These are phyloP conservation scores for Alternaria conjuncta DNA, from an alignment of 2,329 filamentous ascomycete genomes.

Conservation along the genomic window DNA sequence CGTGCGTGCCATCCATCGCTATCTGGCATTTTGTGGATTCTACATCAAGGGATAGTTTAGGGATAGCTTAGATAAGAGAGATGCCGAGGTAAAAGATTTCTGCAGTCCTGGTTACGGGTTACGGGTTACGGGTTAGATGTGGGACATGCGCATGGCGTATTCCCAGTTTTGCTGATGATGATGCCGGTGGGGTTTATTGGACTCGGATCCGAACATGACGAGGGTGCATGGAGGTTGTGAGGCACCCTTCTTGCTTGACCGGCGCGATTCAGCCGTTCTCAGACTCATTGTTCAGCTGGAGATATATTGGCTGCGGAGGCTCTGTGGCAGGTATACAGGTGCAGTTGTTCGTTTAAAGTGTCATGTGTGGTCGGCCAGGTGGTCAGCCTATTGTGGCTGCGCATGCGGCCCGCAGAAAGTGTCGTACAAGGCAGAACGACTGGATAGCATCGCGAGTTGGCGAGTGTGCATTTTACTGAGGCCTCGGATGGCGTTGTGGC, in stretches of 20 bases:
- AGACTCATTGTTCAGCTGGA: not conserved
- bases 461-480: not conserved
- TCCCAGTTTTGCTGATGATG: not conserved
- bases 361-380: not conserved
- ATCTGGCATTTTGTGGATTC: not conserved
- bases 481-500: not conserved
- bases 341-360: rapidly evolving
- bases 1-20: not conserved
- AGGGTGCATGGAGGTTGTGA: not conserved
- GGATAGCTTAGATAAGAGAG: not conserved
- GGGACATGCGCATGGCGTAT: not conserved
- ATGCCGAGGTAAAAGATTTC: not conserved
- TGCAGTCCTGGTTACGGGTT: not conserved
- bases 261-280: not conserved
- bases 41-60: not conserved
- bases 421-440: slow-evolving; percentile 14
- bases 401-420: slow-evolving; percentile 10
- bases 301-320: not conserved
- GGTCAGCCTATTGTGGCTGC: slow-evolving; percentile 15
- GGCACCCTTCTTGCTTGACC: not conserved
- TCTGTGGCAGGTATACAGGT: not conserved
- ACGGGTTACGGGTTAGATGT: not conserved
- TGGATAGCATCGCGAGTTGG: not conserved
- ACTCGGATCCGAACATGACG: not conserved
- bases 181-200: not conserved